Base-by-base conservation (phyloP, 129 eudicot species). In the Calendula officinalis region DNA sequence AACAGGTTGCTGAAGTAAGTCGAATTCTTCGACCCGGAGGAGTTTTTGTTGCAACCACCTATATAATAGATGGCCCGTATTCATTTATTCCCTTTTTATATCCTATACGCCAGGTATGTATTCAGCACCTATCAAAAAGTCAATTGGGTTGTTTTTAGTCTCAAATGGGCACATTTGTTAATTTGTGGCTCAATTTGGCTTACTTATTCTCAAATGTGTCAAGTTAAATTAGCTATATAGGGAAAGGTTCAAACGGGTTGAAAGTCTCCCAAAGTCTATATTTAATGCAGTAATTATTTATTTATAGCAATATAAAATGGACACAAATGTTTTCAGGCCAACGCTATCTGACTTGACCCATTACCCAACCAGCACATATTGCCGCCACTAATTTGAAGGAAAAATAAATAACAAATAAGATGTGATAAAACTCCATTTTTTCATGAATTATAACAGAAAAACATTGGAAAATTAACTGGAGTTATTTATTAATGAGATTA, bases 11-110 rank as follows among this genome's bases (percentile, higher is more conserved):
- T 67, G 97, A 91, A 81, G 76, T 91, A 61, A 86, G 94, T 59
- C 92, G 97, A 41, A 83, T 91, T 13, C 75, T 91, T 30, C 71
- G 86, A 60, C 95, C 95, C n/a, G 95, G 95, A 69, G 97, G 97
- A 30, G 76, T 84, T 34, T 91, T 91, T 76, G 95, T 91, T 68
- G 97, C 95, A 37, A 86, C 97, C 32, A 91, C 97, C 4, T 82
- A 77, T 69, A 74, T 84, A 17, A 13, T 81, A 5, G 92, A 88
- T 47, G 96, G 89, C 32, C 79, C 65, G 41, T 74, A 52, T 33
- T 68, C 96, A 36, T 70, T 64, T 12, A 2, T 88, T n/a, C 96
- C 96, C 0, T 75, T 84, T 37, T 61, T 81, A 56, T 52, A 62
- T 1, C 69, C 76, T 58, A 47, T 82, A 37, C 94, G 94, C 35